These are phyloP conservation scores for Neurospora sp. DNA, from an alignment of 495 filamentous ascomycete species.

Conservation along the genomic window DNA sequence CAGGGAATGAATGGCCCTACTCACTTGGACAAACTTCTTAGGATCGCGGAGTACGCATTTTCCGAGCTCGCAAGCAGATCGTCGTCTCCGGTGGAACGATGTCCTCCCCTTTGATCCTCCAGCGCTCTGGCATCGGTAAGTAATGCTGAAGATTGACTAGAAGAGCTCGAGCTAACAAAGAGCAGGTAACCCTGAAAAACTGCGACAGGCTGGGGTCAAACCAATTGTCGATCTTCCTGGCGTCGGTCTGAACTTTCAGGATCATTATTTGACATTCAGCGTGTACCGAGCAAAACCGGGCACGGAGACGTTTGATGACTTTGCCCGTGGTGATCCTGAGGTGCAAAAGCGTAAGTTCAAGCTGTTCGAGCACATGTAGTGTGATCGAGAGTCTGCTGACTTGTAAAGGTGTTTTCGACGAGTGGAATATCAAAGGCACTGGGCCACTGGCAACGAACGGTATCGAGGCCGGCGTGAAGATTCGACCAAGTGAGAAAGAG, in stretches of 20 bases:
- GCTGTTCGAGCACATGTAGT: neutral
- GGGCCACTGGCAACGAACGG: conserved; percentile 75
- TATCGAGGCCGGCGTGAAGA: conserved; percentile 76
- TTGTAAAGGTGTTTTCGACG: conserved; percentile 46
- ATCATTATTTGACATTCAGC: conserved; percentile 76
- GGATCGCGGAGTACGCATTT: conserved; percentile 30
- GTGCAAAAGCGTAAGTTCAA: conserved; percentile 45
- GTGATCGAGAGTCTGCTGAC: neutral
- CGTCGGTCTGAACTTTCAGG: conserved; percentile 75
- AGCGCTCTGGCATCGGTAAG: conserved; percentile 54
- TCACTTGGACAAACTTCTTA: conserved; percentile 24
- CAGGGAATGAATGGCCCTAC: neutral
- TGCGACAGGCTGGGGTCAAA: conserved; percentile 58
- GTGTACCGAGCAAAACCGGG: conserved; percentile 67
- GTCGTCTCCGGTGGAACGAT: conserved; percentile 73
- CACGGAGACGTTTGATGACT: conserved; percentile 72
- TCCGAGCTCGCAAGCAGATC: conserved; percentile 66
- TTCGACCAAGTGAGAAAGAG: conserved; percentile 62
- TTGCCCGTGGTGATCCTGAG: conserved; percentile 61
- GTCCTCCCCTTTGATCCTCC: conserved; percentile 67
- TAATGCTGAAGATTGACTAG: neutral
- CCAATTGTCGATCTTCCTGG: conserved; percentile 70
- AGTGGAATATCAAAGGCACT: conserved; percentile 72
- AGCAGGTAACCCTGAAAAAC: conserved; percentile 54
- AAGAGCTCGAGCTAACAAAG: neutral